Base-by-base conservation (phyloP, 257 asterid species). In the Knoxia roxburghii region DNA sequence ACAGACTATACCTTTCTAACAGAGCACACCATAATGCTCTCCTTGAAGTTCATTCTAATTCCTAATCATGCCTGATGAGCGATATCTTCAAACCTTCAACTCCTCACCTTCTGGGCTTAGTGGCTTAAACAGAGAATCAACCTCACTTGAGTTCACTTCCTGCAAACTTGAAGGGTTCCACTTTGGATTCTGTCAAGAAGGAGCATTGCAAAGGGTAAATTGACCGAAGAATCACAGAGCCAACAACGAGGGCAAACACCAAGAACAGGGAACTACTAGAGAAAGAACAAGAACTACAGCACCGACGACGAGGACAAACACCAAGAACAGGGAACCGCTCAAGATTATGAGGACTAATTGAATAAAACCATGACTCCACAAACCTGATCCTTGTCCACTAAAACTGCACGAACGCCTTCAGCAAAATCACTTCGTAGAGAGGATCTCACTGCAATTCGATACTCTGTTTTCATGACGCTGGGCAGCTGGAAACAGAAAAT, bases 361-460 rank as follows among this genome's bases (percentile, higher is more conserved):
- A n/a, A n/a, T n/a, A n/a, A n/a, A n/a, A n/a, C n/a, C n/a, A n/a
- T n/a, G n/a, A n/a, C n/a, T n/a, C n/a, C n/a, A 68, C 82, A 35
- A 51, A 93, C 98, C 96, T 88, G 96, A 80, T 93, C 97, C 81
- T 93, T 90, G 83, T 93, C 97, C 73, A 90, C 95, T 79, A 93
- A 81, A 76, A 93, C 94, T 55, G 98, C 97, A 51, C 98, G 89
- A 41, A 93, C 98, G 61, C 98, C 98, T 84, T 93, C 98, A 5
- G 79, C 53, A 70, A 93, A 90, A 81, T 90, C 98, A 81, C 75
- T 79, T 67, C 95, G 86, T 40, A 85, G 87, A 72, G 94, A 80
- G 29, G 90, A 79, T 79, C 96, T 87, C 72, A 85, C 0, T 74
- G 97, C 96, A 58, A 93, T 84, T 59, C 95, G 86, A 73, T 90